phyloP scores from a whole-genome alignment of 2,329 filamentous ascomycete genomes.

The Fusarium haematococcum region DNA sequence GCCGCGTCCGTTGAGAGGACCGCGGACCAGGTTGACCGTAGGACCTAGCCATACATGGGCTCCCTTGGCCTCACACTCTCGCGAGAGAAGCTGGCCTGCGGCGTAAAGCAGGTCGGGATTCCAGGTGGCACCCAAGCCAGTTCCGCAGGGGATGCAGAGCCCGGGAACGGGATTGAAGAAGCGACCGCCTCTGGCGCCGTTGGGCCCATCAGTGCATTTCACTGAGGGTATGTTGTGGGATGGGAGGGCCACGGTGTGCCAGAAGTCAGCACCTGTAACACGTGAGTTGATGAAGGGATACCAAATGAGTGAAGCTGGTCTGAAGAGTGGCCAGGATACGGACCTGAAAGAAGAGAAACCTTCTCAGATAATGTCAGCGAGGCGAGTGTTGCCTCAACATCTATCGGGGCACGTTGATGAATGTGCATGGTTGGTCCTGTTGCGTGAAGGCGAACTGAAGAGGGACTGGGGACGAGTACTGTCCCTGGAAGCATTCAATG shows the following conservation, averaged over 20 bases:
- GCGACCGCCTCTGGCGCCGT: slow-evolving; percentile 23
- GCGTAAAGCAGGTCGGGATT: slow-evolving; percentile 45
- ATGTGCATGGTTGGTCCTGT: slow-evolving; percentile 6
- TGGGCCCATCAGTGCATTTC: slow-evolving; percentile 31
- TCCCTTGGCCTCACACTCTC: slow-evolving; percentile 56
- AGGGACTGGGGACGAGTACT: neutral
- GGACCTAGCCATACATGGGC: slow-evolving; percentile 70
- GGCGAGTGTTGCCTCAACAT: slow-evolving; percentile 15
- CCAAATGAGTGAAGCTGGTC: too few relatives aligned
- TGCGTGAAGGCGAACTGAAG: neutral
- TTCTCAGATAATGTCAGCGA: slow-evolving; percentile 23
- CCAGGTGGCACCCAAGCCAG: slow-evolving; percentile 51
- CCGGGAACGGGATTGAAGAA: slow-evolving; percentile 30
- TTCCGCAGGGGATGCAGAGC: slow-evolving; percentile 37
- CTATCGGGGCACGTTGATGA: slow-evolving; percentile 10
- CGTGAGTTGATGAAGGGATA: neutral
- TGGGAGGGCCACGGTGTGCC: slow-evolving; percentile 8
- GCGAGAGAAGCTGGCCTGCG: slow-evolving; percentile 18
- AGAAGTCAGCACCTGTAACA: slow-evolving; percentile 6
- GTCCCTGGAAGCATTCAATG: neutral
- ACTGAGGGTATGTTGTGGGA: neutral
- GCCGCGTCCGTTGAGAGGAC: slow-evolving; percentile 70
- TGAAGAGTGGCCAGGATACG: rapidly evolving
- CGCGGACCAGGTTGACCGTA: slow-evolving; percentile 72
- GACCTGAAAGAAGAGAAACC: slow-evolving; percentile 21